Evolutionary conservation across 2,329 filamentous ascomycete species (phyloP).

Genomic region (Fusarium beomiforme): DNA sequence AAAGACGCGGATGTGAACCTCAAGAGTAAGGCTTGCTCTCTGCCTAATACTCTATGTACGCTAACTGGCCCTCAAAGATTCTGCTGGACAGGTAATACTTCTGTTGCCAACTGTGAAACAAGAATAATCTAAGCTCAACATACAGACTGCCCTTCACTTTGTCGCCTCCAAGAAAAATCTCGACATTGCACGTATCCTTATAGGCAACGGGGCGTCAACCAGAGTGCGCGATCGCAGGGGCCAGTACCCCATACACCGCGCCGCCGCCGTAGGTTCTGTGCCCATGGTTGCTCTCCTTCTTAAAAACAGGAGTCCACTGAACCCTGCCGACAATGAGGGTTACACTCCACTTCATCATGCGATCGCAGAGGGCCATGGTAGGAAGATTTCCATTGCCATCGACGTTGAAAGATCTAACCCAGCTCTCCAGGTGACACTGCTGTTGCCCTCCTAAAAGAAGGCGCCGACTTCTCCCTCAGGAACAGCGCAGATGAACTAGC

Average conservation of each 20-base stretch:
- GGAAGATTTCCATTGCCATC: conserved; percentile 19
- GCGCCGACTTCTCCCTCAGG: conserved; percentile 82
- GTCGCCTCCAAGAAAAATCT: conserved; percentile 90
- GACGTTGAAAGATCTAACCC: neutral
- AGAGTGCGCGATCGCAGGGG: conserved; percentile 85
- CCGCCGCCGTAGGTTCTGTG: conserved; percentile 88
- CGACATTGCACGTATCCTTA: conserved; percentile 80
- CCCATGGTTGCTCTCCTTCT: conserved; percentile 86
- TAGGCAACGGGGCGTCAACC: conserved; percentile 79
- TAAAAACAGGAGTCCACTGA: conserved; percentile 80
- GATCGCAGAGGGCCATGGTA: conserved; percentile 77
- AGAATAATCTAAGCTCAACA: neutral
- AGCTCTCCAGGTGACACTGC: conserved; percentile 75
- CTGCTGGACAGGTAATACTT: conserved; percentile 67
- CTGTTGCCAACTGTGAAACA: neutral
- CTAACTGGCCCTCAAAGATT: conserved; percentile 57
- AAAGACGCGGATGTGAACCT: conserved; percentile 78
- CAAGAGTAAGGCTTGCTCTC: conserved; percentile 64
- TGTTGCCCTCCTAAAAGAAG: conserved; percentile 81
- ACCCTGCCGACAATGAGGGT: conserved; percentile 83
- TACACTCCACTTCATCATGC: conserved; percentile 92
- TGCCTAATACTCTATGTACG: neutral
- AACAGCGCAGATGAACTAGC: conserved; percentile 77
- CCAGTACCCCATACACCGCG: conserved; percentile 91
- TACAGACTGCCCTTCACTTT: conserved; percentile 88